Evolutionary conservation across 495 filamentous ascomycete genomes (phyloP), one percentile per base, ranked within the genome.

Genomic region (Podospora anserina): DNA sequence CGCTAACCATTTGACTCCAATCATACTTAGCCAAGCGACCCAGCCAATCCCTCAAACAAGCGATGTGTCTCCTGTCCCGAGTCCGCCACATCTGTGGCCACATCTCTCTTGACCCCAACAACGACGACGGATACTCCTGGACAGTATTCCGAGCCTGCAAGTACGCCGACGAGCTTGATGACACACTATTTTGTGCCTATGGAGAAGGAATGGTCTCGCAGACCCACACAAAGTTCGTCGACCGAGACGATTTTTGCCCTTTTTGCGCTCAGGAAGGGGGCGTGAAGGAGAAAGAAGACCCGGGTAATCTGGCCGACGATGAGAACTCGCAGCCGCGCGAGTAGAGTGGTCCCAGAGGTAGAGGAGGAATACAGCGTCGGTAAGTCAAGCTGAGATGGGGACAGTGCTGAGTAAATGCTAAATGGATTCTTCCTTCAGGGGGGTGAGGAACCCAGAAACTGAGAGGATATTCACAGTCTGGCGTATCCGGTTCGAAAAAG

Each of bases 401-500:
- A 3, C 3, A 16, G 39, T 11, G 7, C 9, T 6, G 15, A 49
- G 6, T 18, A 16, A 16, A 2, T 49, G 15, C 39, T 49, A 49
- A 49, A 5, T 18, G 5, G 39, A 32, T 32, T 32, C 23, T 23
- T 32, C 30, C 7, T 32, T 32, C 7, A 7, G 7, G 30, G 30
- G 30, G 30, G 4, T 4, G 30, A 32, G 30, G 30, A 32, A 7
- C 30, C 23, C 23, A 1, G 23, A 1, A 23, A 23, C 23, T 23
- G 23, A 23, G 23, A 23, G 23, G 23, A 23, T 23, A 23, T 79
- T 83, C 19, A 82, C 74, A 0, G 75, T 83, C 0, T 83, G 84
- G 68, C 88, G 84, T 69, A 82, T 90, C 18, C 85, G 92, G 5
- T 84, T 94, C 27, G 88, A 97, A 76, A 93, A 94, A 70, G 75